phyloP scores from a whole-genome alignment of 108 stramenopile species.

The Mediolabrus comicus region DNA sequence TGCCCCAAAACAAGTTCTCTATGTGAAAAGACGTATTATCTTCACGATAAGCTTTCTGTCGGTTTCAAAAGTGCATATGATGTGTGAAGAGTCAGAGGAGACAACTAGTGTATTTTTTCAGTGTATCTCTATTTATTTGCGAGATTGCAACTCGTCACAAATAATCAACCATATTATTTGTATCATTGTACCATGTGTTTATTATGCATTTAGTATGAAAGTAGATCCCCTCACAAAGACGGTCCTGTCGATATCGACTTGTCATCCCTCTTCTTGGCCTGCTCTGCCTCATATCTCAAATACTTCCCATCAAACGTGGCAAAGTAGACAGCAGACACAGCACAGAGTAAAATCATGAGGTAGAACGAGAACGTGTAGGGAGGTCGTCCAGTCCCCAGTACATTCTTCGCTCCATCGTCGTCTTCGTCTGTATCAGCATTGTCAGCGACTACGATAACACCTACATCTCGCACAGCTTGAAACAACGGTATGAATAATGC shows the following conservation, averaged over 20 bases:
- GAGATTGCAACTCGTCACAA: too few species aligned
- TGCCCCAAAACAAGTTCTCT: too few species aligned
- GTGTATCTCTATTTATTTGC: too few species aligned
- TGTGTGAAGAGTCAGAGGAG: too few species aligned
- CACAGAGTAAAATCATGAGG: slow-evolving; percentile 75
- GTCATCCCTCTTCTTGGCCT: slow-evolving; percentile 46
- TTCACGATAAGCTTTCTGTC: too few species aligned
- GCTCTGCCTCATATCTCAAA: slow-evolving; percentile 72
- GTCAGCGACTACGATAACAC: slow-evolving; percentile 31
- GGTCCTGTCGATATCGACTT: slow-evolving; percentile 8
- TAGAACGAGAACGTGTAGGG: slow-evolving; percentile 86
- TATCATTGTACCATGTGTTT: slow-evolving; percentile 8
- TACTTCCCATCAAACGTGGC: slow-evolving; percentile 87
- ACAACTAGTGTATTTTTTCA: too few species aligned
- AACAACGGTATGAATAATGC: slow-evolving; percentile 88
- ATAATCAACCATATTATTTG: too few species aligned
- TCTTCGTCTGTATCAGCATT: slow-evolving; percentile 2
- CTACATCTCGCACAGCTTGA: slow-evolving; percentile 72
- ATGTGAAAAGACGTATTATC: too few species aligned
- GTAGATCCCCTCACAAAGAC: not conserved
- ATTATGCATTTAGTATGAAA: not conserved
- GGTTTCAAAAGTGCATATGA: too few species aligned
- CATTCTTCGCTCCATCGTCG: slow-evolving; percentile 47
- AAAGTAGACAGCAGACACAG: slow-evolving; percentile 77
- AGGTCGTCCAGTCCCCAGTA: slow-evolving; percentile 54